Base-by-base conservation (phyloP, 495 filamentous ascomycete species). In the Hypoxylon subgilvum region DNA sequence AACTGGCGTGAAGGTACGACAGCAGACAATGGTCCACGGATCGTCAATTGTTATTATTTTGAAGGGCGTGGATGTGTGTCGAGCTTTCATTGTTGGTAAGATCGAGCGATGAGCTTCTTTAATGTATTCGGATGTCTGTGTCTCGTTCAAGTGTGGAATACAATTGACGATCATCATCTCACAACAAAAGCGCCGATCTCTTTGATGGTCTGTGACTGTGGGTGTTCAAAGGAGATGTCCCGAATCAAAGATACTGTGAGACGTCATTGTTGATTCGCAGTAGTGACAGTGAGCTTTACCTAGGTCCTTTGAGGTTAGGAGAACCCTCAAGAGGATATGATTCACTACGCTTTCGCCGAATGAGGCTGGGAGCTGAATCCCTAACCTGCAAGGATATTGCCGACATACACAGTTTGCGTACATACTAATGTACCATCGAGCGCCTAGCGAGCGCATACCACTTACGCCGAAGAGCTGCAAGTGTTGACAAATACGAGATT, bases 231-330 rank as follows among this genome's bases (percentile, higher is more conserved):
- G 61, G 48, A 35, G 51, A 31, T 34, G 43, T 36, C 35, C 48
- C 38, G 42, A 49, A 7, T 35, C 2, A 61, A 58, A 58, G 53
- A 58, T 52, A 47, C 60, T 3, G 32, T 47, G 43, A 41, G 22
- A 64, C 61, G 61, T 64, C 61, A 64, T 58, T 43, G 43, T 30
- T 58, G 36, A 64, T 58, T 58, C 39, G 61, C 49, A 58, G 49
- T 21, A 58, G 49, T 21, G 54, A 45, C 21, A 44, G 48, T 50
- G 61, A 54, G 55, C 14, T 41, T n/a, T 28, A 39, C 19, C 60
- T 48, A 53, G 42, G 23, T 42, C 22, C 19, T 13, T 43, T 51
- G 47, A 52, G 40, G 42, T 52, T 57, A 52, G 53, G 42, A 54
- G 23, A 42, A 17, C 53, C 44, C 49, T 25, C 34, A 44, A 64